phyloP scores from a whole-genome alignment of 768 basidiomycete species.

The Tremella mesenterica region DNA sequence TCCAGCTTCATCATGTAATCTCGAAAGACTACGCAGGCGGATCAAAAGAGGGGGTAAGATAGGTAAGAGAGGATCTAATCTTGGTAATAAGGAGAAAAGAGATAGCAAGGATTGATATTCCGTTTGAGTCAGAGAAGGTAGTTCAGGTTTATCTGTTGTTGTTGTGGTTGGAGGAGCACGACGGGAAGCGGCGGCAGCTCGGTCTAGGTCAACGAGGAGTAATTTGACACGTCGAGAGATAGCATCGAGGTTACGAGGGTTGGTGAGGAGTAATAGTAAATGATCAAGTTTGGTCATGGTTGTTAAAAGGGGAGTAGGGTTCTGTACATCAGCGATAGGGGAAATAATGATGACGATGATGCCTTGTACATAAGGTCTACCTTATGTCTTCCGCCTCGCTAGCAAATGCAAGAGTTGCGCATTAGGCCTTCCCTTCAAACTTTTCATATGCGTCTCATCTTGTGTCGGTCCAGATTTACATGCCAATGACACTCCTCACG shows the following conservation, averaged over 20 bases:
- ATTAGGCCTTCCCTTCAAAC: too few species aligned
- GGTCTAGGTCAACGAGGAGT: conserved; percentile 83
- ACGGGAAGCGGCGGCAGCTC: conserved; percentile 52
- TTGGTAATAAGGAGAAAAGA: conserved; percentile 45
- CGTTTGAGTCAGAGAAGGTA: conserved; percentile 25
- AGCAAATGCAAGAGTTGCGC: too few species aligned
- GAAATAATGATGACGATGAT: conserved; percentile 1
- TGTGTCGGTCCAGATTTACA: too few species aligned
- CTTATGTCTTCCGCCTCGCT: too few species aligned
- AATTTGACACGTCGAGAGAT: conserved; percentile 89
- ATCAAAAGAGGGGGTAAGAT: conserved; percentile 68
- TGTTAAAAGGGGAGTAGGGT: conserved; percentile 54
- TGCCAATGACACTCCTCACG: too few species aligned
- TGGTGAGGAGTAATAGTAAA: conserved; percentile 78
- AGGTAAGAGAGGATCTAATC: conserved; percentile 48
- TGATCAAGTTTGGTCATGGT: conserved; percentile 71
- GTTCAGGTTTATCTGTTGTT: background rate
- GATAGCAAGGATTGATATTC: conserved; percentile 41
- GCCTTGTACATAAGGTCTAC: too few species aligned
- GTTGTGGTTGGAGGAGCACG: conserved; percentile 25
- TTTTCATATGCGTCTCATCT: too few species aligned
- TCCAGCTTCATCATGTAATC: conserved; percentile 70
- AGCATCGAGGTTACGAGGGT: conserved; percentile 91
- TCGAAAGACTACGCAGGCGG: conserved; percentile 72
- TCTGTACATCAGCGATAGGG: conserved; percentile 2